A percentile compares a stretch with the other conserved stretches of the same genome.
Evolutionary conservation across 1,284 basidiomycete species (phyloP).

Genomic region (Ustilago cynodontis): DNA sequence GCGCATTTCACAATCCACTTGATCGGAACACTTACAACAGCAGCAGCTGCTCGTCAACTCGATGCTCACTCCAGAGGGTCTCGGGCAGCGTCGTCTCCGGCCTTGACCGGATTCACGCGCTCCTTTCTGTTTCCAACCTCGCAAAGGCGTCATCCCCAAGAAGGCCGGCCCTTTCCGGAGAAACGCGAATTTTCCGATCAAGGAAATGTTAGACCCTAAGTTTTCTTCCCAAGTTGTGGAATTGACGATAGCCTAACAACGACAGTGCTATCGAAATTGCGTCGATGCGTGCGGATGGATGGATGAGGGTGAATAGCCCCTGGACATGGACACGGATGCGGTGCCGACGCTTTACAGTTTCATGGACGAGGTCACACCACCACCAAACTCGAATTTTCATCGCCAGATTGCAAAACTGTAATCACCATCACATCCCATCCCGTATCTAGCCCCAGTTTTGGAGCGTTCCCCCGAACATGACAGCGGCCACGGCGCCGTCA

Average conservation of each 20-base stretch:
- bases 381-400: constrained; percentile 28
- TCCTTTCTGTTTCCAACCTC: constrained; percentile 16
- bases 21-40: neutral
- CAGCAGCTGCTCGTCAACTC: neutral
- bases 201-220: constrained; percentile 6
- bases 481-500: constrained; percentile 51
- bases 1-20: constrained; percentile 6
- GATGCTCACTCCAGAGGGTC: constrained; percentile 7
- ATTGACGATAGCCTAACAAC: constrained; percentile 9
- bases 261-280: too few relatives aligned
- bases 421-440: constrained; percentile 28
- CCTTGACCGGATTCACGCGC: constrained; percentile 47
- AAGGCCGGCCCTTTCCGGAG: constrained; percentile 32
- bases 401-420: constrained; percentile 29
- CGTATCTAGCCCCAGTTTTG: constrained; percentile 5
- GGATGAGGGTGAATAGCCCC: neutral
- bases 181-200: neutral
- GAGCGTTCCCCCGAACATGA: constrained; percentile 30
- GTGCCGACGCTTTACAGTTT: constrained; percentile 55
- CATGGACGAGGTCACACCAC: constrained; percentile 47
- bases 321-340: constrained; percentile 19
- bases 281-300: neutral
- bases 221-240: neutral
- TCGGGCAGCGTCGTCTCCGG: too few relatives aligned
- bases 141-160: constrained; percentile 12